Evolutionary conservation across 2,329 filamentous ascomycete species (phyloP), one percentile per base, ranked within the genome.

Genomic region (Nigrograna mackinnonii): DNA sequence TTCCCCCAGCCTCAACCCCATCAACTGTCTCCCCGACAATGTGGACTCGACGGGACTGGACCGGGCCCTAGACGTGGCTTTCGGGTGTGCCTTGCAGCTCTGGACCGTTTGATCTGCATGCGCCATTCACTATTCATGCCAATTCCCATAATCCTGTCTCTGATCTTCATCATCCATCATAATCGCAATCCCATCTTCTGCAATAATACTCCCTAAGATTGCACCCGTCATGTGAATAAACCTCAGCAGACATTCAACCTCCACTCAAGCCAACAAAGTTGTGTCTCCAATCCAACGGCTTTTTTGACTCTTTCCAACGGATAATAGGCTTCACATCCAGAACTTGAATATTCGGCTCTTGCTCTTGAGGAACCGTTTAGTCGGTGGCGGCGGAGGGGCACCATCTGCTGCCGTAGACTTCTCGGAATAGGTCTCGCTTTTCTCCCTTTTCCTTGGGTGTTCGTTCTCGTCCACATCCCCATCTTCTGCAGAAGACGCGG

Each of bases 321-420:
- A n/a, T n/a, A n/a, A n/a, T n/a, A n/a, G 18, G 35, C 17, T 6
- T 57, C 44, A 65, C 40, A 55, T 41, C 57, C 64, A 69, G 47
- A 69, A 67, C 37, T 62, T 68, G 49, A 69, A 64, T 21, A 68
- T 62, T 37, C 52, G 49, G 40, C 62, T 66, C 39, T 62, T 68
- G 47, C 56, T 66, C 44, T 64, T 68, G 35, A 59, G 35, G 28
- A 60, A 64, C 38, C 57, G 62, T 40, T 58, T 65, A 16, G 39
- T 22, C 22, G 52, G 53, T 20, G 58, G 50, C 13, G 50, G n/a
- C n/a, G n/a, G n/a, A n/a, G n/a, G n/a, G n/a, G n/a, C n/a, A n/a
- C n/a, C n/a, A n/a, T n/a, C n/a, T n/a, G n/a, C n/a, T n/a, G n/a
- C n/a, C n/a, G n/a, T n/a, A n/a, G 43, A 30, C 39, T 35, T 14